Evolutionary conservation across 2,329 filamentous ascomycete species (phyloP), one percentile per base, ranked within the genome.

Genomic region (Tympanopsis confertula): DNA sequence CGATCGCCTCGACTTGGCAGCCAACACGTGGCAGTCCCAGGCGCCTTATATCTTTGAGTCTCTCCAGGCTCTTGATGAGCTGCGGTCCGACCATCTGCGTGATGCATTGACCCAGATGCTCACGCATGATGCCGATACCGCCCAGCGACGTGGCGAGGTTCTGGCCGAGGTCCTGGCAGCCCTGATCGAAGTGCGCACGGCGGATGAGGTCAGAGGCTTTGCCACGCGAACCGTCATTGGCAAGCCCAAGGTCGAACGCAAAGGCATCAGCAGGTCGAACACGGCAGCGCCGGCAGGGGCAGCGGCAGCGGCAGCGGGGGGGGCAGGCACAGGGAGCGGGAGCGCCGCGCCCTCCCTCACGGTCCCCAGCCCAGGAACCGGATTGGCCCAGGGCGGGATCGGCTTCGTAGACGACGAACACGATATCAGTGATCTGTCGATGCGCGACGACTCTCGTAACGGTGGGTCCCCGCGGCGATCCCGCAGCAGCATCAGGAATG

Each of bases 31-130:
- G 91, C 81, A 94, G 39, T 87, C 86, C 1, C 87, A 94, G 57
- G 86, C 91, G 13, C 91, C 91, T 1, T 96, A 86, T 58, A 82
- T 95, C 42, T 95, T 94, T 53, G 91, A 98, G 60, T 83, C 81
- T 42, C 73, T 98, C 19, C 91, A 98, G 56, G 82, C 85, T 4
- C 66, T 93, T 20, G 91, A 98, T 53, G 91, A 98, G 63, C 80
- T 75, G 48, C 78, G 91, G 39, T 67, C 93, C 47, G 94, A 95
- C 57, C 82, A 93, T 52, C 68, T 98, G 41, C 82, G 89, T 43
- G 89, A 96, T 58, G 74, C 85, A 29, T 71, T 98, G 42, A 96
- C 91, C 1, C 88, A 95, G 52, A 83, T 89, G 49, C 81, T 94
- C 58, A 98, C 91, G 0, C 82, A 94, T 54, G 89, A 96, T 56